Evolutionary conservation across 129 eudicot species (phyloP).

Genomic region (Tanacetum coccineum): DNA sequence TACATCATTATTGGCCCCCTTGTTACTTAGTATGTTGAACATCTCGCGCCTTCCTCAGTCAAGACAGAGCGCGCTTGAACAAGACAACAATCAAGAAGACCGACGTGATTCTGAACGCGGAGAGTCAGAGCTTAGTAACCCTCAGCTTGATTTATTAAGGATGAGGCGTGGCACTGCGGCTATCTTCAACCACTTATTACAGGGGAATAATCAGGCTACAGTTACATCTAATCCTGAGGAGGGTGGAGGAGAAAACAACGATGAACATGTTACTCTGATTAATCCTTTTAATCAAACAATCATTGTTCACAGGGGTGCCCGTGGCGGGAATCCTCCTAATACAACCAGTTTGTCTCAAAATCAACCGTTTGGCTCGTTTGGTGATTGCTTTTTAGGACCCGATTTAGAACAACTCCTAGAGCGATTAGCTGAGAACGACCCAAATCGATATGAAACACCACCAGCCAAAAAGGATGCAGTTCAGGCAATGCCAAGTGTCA

Average conservation of each 20-base stretch:
- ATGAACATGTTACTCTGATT: slow-evolving; percentile 55
- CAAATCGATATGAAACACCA: slow-evolving; percentile 63
- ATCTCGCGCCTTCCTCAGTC: slow-evolving; percentile 40
- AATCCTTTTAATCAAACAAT: slow-evolving; percentile 65
- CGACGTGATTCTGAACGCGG: not conserved
- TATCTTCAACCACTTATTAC: slow-evolving; percentile 52
- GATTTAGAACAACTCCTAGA: slow-evolving; percentile 61
- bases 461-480: slow-evolving; percentile 56
- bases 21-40: slow-evolving; percentile 65
- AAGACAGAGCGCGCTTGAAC: slow-evolving; percentile 27
- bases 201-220: slow-evolving; percentile 44
- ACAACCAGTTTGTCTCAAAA: slow-evolving; percentile 18
- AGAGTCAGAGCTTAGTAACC: slow-evolving; percentile 18
- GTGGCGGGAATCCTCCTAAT: slow-evolving; percentile 19
- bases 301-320: slow-evolving; percentile 54
- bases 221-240: slow-evolving; percentile 33
- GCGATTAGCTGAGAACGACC: slow-evolving; percentile 61
- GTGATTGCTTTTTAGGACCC: slow-evolving; percentile 68
- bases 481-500: slow-evolving; percentile 46
- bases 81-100: slow-evolving; percentile 30
- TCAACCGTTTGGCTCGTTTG: slow-evolving; percentile 32
- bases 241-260: slow-evolving; percentile 8
- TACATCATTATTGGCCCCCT: slow-evolving; percentile 60
- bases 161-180: slow-evolving; percentile 46
- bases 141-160: slow-evolving; percentile 47